These are phyloP conservation scores for Terana coerulea DNA, from an alignment of 768 basidiomycete species.

Conservation along the genomic window DNA sequence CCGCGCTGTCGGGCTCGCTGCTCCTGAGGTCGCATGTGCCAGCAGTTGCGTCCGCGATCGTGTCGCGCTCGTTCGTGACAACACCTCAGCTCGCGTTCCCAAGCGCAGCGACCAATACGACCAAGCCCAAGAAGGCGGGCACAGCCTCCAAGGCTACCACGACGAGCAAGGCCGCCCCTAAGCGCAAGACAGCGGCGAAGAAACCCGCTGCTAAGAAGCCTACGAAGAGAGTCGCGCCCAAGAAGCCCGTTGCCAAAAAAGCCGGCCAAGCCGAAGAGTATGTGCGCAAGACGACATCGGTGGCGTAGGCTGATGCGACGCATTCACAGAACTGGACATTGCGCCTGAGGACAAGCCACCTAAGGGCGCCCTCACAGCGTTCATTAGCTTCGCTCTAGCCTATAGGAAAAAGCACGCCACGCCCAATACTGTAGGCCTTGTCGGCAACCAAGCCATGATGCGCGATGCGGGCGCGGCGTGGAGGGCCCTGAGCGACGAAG, in stretches of 20 bases:
- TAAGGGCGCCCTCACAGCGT: not conserved
- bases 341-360: slow-evolving; percentile 5
- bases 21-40: slow-evolving; percentile 3
- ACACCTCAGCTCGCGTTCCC: slow-evolving; percentile 8
- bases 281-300: not conserved
- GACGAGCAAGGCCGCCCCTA: not conserved
- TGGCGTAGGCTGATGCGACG: not conserved
- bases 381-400: not conserved
- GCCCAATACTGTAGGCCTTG: not conserved
- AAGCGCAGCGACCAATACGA: not conserved
- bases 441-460: not conserved
- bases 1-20: not conserved
- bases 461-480: not conserved
- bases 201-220: slow-evolving; percentile 4
- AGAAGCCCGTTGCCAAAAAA: not conserved
- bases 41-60: not conserved
- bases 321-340: not conserved
- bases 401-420: not conserved
- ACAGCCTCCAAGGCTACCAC: not conserved
- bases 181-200: not conserved
- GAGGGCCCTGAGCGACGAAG: not conserved
- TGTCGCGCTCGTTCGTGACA: slow-evolving; percentile 9
- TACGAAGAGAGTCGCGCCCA: not conserved
- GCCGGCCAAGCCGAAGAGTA: not conserved
- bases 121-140: not conserved